phyloP scores from a whole-genome alignment of 495 filamentous ascomycete species.

The Aspergillus egyptiacus region DNA sequence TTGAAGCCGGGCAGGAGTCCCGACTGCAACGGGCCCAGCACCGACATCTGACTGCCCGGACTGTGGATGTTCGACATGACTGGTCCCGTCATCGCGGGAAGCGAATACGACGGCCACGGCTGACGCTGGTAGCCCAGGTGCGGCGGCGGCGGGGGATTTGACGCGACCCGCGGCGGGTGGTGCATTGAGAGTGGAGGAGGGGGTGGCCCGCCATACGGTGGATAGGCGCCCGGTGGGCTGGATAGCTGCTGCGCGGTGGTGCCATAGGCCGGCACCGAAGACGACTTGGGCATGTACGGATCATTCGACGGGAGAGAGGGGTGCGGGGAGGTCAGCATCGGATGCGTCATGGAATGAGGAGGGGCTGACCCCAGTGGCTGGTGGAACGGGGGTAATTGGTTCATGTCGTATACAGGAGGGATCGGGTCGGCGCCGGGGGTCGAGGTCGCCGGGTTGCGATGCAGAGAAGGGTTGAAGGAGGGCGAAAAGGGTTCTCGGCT shows the following conservation, averaged over 20 bases:
- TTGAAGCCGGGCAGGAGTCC: constrained; percentile 46
- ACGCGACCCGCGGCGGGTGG: constrained; percentile 49
- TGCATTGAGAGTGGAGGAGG: constrained; percentile 56
- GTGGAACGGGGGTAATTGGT: constrained; percentile 51
- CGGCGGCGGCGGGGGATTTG: constrained; percentile 33
- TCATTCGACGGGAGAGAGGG: constrained; percentile 54
- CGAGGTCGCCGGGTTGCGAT: constrained; percentile 44
- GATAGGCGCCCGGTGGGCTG: constrained; percentile 55
- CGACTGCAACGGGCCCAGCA: constrained; percentile 59
- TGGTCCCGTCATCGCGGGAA: constrained; percentile 58
- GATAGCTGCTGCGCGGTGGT: constrained; percentile 52
- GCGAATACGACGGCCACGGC: constrained; percentile 50
- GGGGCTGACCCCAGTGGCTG: constrained; percentile 38
- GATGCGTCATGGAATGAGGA: constrained; percentile 29
- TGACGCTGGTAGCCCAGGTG: constrained; percentile 43
- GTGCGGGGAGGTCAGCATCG: constrained; percentile 51
- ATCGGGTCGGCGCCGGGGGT: constrained; percentile 42
- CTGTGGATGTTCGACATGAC: constrained; percentile 74
- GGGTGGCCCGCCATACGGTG: constrained; percentile 50
- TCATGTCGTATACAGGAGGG: constrained; percentile 56
- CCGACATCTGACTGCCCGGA: constrained; percentile 61
- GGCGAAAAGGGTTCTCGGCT: constrained; percentile 52
- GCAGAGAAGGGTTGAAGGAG: constrained; percentile 36
- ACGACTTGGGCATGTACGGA: constrained; percentile 53
- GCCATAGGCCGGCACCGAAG: constrained; percentile 52